Evolutionary conservation across 768 basidiomycete genomes (phyloP).

Genomic region (Pleurotus cornucopiae): DNA sequence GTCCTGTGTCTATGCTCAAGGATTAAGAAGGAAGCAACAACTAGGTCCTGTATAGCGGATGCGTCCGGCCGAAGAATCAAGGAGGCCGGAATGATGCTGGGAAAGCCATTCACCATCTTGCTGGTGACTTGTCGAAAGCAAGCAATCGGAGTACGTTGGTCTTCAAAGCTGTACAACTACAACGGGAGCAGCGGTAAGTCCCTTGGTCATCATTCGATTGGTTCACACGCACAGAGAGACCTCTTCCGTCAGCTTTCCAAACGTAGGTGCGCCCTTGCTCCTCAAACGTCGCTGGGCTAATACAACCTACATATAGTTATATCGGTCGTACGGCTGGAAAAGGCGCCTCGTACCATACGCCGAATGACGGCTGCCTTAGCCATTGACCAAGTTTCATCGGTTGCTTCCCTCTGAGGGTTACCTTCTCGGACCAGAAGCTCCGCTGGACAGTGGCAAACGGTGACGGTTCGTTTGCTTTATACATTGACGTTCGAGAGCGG

Average conservation of each 20-base stretch:
- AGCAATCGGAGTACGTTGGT: background rate
- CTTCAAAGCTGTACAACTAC: background rate
- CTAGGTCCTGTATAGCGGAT: background rate
- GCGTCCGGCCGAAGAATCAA: background rate
- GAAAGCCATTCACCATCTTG: background rate
- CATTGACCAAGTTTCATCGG: conserved; percentile 16
- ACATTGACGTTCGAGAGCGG: background rate
- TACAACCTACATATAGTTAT: background rate
- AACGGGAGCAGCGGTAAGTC: background rate
- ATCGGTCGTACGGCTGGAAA: too few species aligned
- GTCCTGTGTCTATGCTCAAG: background rate
- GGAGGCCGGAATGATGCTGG: background rate
- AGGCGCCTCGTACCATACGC: conserved; percentile 14
- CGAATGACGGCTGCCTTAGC: conserved; percentile 16
- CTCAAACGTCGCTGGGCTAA: background rate
- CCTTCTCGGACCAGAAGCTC: conserved; percentile 19
- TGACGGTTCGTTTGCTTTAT: background rate
- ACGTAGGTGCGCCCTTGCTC: background rate
- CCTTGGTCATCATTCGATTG: background rate
- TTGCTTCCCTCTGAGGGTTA: conserved; percentile 16
- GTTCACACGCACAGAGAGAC: background rate
- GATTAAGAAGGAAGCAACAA: background rate
- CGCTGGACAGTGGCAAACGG: conserved; percentile 17
- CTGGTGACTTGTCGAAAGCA: background rate
- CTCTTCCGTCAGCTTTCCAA: background rate